These are phyloP conservation scores for Saccharomycopsis selenospora DNA, from an alignment of 805 yeast species.

Conservation along the genomic window DNA sequence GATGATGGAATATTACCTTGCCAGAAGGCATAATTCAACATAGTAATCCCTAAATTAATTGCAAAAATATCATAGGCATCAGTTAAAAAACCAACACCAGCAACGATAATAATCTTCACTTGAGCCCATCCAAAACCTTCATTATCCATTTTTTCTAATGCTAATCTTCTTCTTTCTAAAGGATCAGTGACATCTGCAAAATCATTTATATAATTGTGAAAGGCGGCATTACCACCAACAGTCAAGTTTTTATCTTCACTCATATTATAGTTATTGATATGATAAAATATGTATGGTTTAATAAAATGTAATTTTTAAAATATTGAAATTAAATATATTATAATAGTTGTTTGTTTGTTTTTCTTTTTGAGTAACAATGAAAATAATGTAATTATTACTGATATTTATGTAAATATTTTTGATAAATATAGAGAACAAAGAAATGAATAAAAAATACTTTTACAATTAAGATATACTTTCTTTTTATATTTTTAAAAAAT, in stretches of 20 bases:
- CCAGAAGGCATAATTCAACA: conserved; percentile 78
- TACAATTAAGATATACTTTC: too few relatives aligned
- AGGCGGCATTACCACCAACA: conserved; percentile 75
- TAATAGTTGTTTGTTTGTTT: background rate
- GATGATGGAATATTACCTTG: conserved; percentile 52
- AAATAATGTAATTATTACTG: background rate
- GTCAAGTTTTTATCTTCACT: conserved; percentile 2
- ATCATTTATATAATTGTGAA: conserved; percentile 74
- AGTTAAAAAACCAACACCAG: conserved; percentile 90
- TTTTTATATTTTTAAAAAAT: too few relatives aligned
- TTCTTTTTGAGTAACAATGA: background rate
- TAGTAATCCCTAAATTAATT: conserved; percentile 72
- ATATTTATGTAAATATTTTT: too few relatives aligned
- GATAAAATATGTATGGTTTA: background rate
- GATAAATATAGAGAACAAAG: too few relatives aligned
- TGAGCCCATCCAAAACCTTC: conserved; percentile 79
- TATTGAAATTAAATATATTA: background rate
- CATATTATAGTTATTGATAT: background rate
- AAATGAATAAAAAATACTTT: too few relatives aligned
- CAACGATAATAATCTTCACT: conserved; percentile 71
- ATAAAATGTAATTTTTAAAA: background rate
- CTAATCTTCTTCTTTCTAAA: conserved; percentile 77
- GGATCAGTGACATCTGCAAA: conserved; percentile 81
- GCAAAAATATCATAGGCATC: conserved; percentile 92
- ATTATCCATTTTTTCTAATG: conserved; percentile 75